Evolutionary conservation across 2,329 filamentous ascomycete genomes (phyloP).

Genomic region (Diaporthe citri): DNA sequence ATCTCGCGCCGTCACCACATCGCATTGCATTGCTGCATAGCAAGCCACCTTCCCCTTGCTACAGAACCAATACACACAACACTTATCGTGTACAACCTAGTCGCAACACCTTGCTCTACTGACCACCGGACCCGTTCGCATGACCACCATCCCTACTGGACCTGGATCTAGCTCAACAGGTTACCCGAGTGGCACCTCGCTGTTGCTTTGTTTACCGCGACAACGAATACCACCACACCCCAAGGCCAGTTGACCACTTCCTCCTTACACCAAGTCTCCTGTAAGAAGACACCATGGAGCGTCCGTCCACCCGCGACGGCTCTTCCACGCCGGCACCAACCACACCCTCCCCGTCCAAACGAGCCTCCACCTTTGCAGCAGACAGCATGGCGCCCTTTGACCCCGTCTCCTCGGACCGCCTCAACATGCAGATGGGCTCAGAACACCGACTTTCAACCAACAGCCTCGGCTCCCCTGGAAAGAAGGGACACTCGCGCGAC

Average conservation of each 20-base stretch:
- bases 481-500: conserved; percentile 62
- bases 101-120: background rate
- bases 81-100: conserved; percentile 1
- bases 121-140: background rate
- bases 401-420: conserved; percentile 72
- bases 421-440: conserved; percentile 63
- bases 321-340: conserved; percentile 36
- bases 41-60: conserved; percentile 17
- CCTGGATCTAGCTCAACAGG: background rate
- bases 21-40: conserved; percentile 22
- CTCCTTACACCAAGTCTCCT: background rate
- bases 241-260: background rate
- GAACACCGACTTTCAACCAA: conserved; percentile 40
- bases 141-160: conserved; percentile 3
- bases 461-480: conserved; percentile 52
- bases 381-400: conserved; percentile 62
- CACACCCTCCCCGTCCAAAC: conserved; percentile 34
- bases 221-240: background rate
- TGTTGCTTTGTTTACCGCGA: conserved; percentile 15
- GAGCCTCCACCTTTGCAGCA: conserved; percentile 12
- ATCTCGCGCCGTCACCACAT: conserved; percentile 11
- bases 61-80: background rate
- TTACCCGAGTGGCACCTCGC: background rate
- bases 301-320: conserved; percentile 28
- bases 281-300: conserved; percentile 34